Percentiles rank a stretch among this genome's conserved stretches.
These are phyloP conservation scores for Epichloe amarillans DNA, from an alignment of 2,329 filamentous ascomycete species.

Conservation along the genomic window DNA sequence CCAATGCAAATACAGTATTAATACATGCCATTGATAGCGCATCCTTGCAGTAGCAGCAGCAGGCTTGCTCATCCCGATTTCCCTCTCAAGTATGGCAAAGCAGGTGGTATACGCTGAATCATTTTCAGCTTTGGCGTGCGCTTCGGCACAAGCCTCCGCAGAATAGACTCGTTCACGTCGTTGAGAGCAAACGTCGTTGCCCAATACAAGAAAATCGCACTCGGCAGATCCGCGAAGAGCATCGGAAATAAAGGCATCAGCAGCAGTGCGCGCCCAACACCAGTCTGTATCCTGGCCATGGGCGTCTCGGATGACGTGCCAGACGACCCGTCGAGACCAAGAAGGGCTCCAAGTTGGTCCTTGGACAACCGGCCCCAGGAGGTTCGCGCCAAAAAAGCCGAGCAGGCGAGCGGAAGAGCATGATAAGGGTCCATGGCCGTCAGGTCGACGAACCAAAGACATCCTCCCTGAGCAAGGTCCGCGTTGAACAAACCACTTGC, in stretches of 20 bases:
- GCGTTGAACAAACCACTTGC: constrained; percentile 20
- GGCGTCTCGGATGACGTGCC: constrained; percentile 7
- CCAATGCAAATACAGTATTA: background rate
- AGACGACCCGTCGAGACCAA: constrained; percentile 11
- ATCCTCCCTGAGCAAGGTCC: constrained; percentile 34
- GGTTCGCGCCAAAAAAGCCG: constrained; percentile 15
- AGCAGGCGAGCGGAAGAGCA: constrained; percentile 29
- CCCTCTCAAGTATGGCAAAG: constrained; percentile 13
- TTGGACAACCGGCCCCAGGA: constrained; percentile 17
- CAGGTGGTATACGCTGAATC: constrained; percentile 4
- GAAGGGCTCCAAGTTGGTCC: constrained; percentile 15
- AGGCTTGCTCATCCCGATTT: background rate
- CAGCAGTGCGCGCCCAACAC: constrained; percentile 19
- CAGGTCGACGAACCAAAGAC: constrained; percentile 43
- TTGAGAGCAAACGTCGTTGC: constrained; percentile 22
- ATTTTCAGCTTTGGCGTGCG: constrained; percentile 8
- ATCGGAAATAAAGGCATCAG: constrained; percentile 22
- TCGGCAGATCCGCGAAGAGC: constrained; percentile 22
- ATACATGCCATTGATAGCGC: background rate
- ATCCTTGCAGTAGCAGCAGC: background rate
- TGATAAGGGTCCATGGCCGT: constrained; percentile 37
- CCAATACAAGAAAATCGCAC: constrained; percentile 29
- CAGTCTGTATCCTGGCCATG: constrained; percentile 12
- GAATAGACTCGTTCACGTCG: constrained; percentile 19
- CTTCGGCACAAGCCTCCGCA: constrained; percentile 12